phyloP scores from a whole-genome alignment of 1,284 basidiomycete species.

The Inonotus obliquus region DNA sequence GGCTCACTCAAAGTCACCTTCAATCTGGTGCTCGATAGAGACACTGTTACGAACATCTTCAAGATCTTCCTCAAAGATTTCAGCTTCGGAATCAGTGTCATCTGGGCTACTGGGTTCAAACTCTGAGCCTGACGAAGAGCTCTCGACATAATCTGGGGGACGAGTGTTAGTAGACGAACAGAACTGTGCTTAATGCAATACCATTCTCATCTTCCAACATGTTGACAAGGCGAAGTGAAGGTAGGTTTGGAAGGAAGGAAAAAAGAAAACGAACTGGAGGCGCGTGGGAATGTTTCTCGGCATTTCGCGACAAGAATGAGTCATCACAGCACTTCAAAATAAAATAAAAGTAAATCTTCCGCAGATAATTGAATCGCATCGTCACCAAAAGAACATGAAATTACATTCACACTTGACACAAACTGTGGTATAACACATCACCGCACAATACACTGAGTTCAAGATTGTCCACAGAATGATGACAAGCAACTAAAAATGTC shows the following conservation, averaged over 20 bases:
- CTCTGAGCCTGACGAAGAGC: slow-evolving; percentile 4
- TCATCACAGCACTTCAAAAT: no score
- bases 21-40: slow-evolving; percentile 20
- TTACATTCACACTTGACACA: no score
- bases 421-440: neutral
- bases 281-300: no score
- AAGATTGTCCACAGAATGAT: no score
- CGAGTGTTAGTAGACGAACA: neutral
- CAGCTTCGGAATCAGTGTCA: no score
- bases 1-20: slow-evolving; percentile 29
- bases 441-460: neutral
- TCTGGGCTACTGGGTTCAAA: neutral
- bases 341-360: no score
- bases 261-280: no score
- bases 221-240: neutral
- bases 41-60: neutral
- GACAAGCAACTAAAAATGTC: no score
- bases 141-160: neutral
- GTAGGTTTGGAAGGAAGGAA: no score
- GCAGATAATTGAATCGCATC: no score
- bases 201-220: neutral
- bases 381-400: no score
- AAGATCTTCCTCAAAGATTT: neutral
- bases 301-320: no score
- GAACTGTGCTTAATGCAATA: neutral